Evolutionary conservation across 805 yeast genomes (phyloP).

Genomic region (Wickerhamiella azymoides): DNA sequence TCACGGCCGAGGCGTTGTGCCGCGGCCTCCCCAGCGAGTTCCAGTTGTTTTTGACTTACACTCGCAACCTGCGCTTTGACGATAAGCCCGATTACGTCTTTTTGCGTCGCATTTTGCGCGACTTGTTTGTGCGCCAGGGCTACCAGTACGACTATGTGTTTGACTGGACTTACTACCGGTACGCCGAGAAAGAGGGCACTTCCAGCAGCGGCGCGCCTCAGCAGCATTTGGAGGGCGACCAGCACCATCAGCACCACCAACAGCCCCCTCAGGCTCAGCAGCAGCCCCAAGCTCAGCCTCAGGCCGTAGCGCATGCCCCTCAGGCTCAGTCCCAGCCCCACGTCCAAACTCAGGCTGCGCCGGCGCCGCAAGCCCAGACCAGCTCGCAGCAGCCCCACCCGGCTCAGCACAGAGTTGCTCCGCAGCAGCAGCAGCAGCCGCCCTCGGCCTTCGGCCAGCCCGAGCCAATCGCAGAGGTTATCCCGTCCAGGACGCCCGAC

Average conservation of each 20-base stretch:
- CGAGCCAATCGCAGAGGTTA: neutral
- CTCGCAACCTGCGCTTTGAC: conserved; percentile 81
- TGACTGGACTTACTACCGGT: conserved; percentile 79
- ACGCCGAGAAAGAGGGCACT: conserved; percentile 22
- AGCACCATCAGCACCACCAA: too few species aligned
- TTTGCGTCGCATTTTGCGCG: conserved; percentile 78
- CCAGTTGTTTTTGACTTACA: conserved; percentile 72
- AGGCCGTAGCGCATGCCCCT: neutral
- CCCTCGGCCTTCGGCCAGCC: neutral
- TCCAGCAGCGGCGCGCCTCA: neutral
- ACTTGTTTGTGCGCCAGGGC: conserved; percentile 72
- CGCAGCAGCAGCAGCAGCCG: neutral
- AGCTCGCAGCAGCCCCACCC: neutral
- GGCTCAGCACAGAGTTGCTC: too few species aligned
- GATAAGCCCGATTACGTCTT: conserved; percentile 92
- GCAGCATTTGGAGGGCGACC: neutral
- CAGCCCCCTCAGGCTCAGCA: too few species aligned
- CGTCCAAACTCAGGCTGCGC: neutral
- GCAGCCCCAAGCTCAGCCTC: neutral
- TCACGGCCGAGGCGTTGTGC: conserved; percentile 73
- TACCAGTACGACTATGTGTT: conserved; percentile 87
- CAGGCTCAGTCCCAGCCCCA: neutral
- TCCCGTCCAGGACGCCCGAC: neutral
- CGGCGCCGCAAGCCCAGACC: neutral
- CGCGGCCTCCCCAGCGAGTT: conserved; percentile 88